Conservation (phyloP, 805 yeast species). For the Cyberlindnera meyerae region DNA sequence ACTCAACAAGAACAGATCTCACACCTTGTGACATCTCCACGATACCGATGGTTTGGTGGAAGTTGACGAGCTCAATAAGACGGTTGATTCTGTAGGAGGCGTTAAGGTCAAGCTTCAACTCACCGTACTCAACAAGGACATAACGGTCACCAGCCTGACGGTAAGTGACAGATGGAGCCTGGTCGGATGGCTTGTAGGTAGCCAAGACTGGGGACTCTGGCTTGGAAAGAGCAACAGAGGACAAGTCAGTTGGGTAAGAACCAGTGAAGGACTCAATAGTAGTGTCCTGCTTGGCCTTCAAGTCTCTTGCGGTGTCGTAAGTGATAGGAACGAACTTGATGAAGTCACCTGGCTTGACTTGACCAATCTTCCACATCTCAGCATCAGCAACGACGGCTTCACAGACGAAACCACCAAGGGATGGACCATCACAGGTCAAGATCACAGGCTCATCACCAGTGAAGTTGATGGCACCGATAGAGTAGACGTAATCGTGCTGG, state of each 20-base stretch:
- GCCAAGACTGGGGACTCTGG: constrained; percentile 71
- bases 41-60: constrained; percentile 67
- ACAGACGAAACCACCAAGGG: constrained; percentile 96
- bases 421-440: constrained; percentile 95
- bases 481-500: constrained; percentile 95
- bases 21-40: constrained; percentile 98
- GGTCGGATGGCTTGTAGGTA: constrained; percentile 39
- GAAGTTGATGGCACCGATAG: constrained; percentile 93
- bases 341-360: constrained; percentile 89
- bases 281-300: constrained; percentile 58
- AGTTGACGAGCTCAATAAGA: constrained; percentile 66
- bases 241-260: constrained; percentile 27
- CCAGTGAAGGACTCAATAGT: constrained; percentile 43
- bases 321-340: constrained; percentile 76
- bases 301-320: constrained; percentile 58
- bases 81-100: constrained; percentile 80
- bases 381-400: constrained; percentile 93
- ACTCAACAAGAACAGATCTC: constrained; percentile 88
- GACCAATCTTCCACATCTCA: constrained; percentile 98
- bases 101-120: constrained; percentile 78
- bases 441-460: constrained; percentile 99
- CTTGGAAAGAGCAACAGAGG: constrained; percentile 30
- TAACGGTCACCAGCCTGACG: constrained; percentile 98
- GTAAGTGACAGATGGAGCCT: constrained; percentile 70
- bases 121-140: constrained; percentile 89